Percentiles rank a stretch among this genome's conserved stretches.
phyloP scores from a whole-genome alignment of 176 grass and related monocot species.

The Zoysia pacifica region DNA sequence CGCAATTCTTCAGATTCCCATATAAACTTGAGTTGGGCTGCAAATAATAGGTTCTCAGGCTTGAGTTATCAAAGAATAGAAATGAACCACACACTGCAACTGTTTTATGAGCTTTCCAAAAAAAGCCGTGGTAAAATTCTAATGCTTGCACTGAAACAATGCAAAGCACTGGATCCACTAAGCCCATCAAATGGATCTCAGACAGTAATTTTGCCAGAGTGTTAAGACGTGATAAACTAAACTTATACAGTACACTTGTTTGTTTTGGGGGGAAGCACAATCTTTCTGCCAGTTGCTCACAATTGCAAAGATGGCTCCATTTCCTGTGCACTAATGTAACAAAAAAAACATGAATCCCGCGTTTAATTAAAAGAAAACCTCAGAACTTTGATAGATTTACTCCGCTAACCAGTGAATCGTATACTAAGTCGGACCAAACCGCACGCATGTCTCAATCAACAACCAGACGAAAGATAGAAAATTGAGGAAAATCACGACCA shows the following conservation, averaged over 20 bases:
- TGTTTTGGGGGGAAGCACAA: background rate
- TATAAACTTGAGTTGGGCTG: slow-evolving; percentile 75
- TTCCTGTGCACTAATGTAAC: background rate
- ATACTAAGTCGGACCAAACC: background rate
- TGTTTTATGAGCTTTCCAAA: background rate
- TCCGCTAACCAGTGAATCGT: background rate
- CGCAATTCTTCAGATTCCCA: slow-evolving; percentile 86
- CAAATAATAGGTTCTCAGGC: slow-evolving; percentile 22
- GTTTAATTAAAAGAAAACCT: background rate
- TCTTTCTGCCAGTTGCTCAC: background rate
- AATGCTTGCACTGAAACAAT: background rate
- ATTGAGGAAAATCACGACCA: too few relatives aligned
- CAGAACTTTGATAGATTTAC: background rate
- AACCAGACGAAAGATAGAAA: background rate
- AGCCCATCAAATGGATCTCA: background rate
- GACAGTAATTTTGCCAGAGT: background rate
- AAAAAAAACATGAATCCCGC: background rate
- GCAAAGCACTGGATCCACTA: background rate
- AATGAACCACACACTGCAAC: background rate
- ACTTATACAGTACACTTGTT: background rate
- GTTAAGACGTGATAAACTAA: background rate
- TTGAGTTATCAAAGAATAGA: slow-evolving; percentile 7
- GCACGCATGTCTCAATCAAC: background rate
- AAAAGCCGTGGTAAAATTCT: background rate
- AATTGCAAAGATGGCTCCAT: background rate